phyloP scores from a whole-genome alignment of 768 basidiomycete species.

The Rubroboletus satanas region DNA sequence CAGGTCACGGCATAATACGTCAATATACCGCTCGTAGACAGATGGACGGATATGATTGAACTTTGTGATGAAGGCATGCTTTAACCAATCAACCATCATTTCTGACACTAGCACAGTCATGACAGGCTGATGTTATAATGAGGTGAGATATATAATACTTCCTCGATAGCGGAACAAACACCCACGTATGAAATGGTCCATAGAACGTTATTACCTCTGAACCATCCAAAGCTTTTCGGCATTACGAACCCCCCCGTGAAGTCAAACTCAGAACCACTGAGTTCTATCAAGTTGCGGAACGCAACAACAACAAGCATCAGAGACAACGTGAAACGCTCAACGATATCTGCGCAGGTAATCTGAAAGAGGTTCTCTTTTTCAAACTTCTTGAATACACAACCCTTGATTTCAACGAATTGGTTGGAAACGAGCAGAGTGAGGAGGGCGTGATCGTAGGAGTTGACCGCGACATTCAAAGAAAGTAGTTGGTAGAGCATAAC shows the following conservation, averaged over 20 bases:
- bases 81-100: constrained; percentile 96
- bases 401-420: constrained; percentile 99
- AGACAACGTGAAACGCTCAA: constrained; percentile 90
- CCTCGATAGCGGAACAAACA: constrained; percentile 7
- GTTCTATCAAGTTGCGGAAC: constrained; percentile 90
- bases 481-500: constrained; percentile 96
- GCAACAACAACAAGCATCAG: constrained; percentile 91
- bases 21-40: constrained; percentile 92
- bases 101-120: constrained; percentile 88
- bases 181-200: constrained; percentile 90
- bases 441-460: constrained; percentile 95
- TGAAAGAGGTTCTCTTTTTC: constrained; percentile 99
- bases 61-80: constrained; percentile 99
- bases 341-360: constrained; percentile 98
- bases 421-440: constrained; percentile 93
- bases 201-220: constrained; percentile 69
- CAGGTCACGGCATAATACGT: constrained; percentile 92
- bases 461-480: constrained; percentile 93
- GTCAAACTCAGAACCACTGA: constrained; percentile 86
- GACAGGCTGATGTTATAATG: constrained; percentile 61
- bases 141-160: background rate
- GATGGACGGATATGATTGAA: constrained; percentile 97
- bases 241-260: constrained; percentile 65
- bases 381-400: constrained; percentile 98
- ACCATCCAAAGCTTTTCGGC: constrained; percentile 83